phyloP scores from a whole-genome alignment of 2,329 filamentous ascomycete species.

The Bipolaris gigantea region DNA sequence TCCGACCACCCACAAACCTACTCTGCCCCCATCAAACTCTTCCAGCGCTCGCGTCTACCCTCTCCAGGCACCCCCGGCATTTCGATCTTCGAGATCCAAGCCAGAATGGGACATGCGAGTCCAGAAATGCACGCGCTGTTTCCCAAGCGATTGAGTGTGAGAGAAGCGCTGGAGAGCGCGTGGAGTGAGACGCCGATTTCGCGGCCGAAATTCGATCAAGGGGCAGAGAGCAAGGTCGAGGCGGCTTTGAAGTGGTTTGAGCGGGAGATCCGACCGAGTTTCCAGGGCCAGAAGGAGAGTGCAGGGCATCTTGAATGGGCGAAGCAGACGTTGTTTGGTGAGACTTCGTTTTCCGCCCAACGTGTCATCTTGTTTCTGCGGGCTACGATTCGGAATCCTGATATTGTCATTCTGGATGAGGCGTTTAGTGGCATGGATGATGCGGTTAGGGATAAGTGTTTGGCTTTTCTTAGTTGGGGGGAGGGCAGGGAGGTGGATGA shows the following conservation, averaged over 20 bases:
- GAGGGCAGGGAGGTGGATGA: constrained; percentile 44
- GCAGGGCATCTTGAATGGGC: constrained; percentile 63
- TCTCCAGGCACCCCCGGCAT: constrained; percentile 71
- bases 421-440: constrained; percentile 56
- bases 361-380: constrained; percentile 79
- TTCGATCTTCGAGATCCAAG: constrained; percentile 90
- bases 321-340: constrained; percentile 67
- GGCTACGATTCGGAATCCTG: constrained; percentile 50
- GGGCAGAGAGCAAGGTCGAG: constrained; percentile 64
- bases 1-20: constrained; percentile 97
- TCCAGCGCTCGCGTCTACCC: constrained; percentile 79
- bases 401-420: constrained; percentile 56
- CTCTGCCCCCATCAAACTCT: constrained; percentile 81
- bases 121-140: constrained; percentile 95
- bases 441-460: constrained; percentile 77
- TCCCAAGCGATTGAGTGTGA: constrained; percentile 72
- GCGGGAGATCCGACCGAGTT: constrained; percentile 67
- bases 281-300: constrained; percentile 5
- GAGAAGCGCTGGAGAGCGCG: constrained; percentile 77
- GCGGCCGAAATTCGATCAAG: constrained; percentile 64
- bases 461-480: constrained; percentile 69
- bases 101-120: constrained; percentile 86
- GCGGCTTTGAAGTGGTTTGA: constrained; percentile 76
- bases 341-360: constrained; percentile 78
- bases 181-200: constrained; percentile 87